Evolutionary conservation across 441 rosid species (phyloP).

Genomic region (Eruca vesicaria): DNA sequence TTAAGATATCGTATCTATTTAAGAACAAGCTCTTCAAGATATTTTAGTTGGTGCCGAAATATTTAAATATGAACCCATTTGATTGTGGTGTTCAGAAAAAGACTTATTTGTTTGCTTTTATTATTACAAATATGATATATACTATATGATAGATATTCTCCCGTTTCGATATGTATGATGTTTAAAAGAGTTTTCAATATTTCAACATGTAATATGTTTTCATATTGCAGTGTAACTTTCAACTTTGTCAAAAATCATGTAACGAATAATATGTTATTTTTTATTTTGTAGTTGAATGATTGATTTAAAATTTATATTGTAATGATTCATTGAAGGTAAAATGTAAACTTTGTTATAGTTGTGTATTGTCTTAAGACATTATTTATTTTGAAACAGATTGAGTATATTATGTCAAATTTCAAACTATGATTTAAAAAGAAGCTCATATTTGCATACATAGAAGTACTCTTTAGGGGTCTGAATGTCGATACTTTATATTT

Average conservation of each 20-base stretch:
- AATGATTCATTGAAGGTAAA: too few relatives aligned
- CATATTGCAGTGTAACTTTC: too few relatives aligned
- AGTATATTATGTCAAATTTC: neutral
- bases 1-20: neutral
- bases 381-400: too few relatives aligned
- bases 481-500: neutral
- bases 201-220: too few relatives aligned
- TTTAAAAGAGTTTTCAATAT: too few relatives aligned
- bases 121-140: neutral
- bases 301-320: too few relatives aligned
- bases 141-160: neutral
- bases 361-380: too few relatives aligned
- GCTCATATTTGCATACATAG: neutral
- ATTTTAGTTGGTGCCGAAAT: neutral
- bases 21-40: neutral
- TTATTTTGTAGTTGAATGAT: too few relatives aligned
- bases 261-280: too few relatives aligned
- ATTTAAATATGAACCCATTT: neutral
- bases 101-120: neutral
- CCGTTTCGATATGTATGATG: too few relatives aligned
- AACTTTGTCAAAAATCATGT: too few relatives aligned
- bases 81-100: neutral
- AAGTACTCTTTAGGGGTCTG: neutral
- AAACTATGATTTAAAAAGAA: neutral
- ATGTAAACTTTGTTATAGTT: too few relatives aligned